phyloP scores from a whole-genome alignment of 2,329 filamentous ascomycete genomes.

The Hypoxylon sp. region DNA sequence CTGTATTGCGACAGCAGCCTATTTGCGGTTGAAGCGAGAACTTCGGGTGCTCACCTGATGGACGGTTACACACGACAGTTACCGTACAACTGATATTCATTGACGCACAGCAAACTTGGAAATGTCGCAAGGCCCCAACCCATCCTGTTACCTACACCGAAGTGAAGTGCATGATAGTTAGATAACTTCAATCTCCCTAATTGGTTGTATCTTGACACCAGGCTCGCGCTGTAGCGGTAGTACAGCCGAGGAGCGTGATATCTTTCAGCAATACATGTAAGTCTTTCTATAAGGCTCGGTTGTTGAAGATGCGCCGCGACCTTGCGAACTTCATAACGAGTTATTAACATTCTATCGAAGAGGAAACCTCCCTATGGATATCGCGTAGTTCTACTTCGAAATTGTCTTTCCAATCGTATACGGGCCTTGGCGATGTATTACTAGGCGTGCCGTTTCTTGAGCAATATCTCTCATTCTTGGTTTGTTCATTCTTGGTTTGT shows the following conservation, averaged over 20 bases:
- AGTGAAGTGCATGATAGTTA: constrained; percentile 6
- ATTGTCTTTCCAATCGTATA: constrained; percentile 6
- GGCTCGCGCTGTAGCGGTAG: constrained; percentile 18
- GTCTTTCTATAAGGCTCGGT: constrained; percentile 17
- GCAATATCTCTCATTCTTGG: constrained; percentile 16
- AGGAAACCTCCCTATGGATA: constrained; percentile 10
- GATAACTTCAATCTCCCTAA: constrained; percentile 12
- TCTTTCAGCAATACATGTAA: constrained; percentile 1
- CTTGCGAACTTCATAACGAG: not conserved
- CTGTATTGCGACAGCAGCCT: not conserved
- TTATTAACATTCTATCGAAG: constrained; percentile 7
- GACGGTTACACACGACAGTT: not conserved
- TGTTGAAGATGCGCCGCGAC: constrained; percentile 24
- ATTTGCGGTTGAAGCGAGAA: not conserved
- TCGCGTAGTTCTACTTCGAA: not conserved
- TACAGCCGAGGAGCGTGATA: constrained; percentile 8
- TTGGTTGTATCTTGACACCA: constrained; percentile 22
- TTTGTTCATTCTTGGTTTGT: constrained; percentile 7
- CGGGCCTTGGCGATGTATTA: constrained; percentile 18
- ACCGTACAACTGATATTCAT: not conserved
- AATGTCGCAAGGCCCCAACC: not conserved
- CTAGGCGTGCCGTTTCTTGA: not conserved
- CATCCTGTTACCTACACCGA: constrained; percentile 6
- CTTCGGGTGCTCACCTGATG: constrained; percentile 2
- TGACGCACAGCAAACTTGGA: not conserved